These are phyloP conservation scores for Nidula niveotomentosa DNA, from an alignment of 1,284 basidiomycete genomes.

Conservation along the genomic window DNA sequence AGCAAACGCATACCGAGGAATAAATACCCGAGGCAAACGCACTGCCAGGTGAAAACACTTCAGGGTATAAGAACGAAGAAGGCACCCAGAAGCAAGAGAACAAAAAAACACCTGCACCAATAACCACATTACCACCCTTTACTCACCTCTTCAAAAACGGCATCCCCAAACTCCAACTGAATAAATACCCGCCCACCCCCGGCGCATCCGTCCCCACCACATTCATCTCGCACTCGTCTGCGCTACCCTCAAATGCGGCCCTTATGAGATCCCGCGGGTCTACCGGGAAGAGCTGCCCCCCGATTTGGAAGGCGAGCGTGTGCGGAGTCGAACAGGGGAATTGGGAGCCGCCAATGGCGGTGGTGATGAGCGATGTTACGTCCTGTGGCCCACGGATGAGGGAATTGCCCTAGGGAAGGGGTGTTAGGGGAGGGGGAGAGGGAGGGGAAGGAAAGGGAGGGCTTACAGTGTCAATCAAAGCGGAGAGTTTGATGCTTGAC, in stretches of 20 bases:
- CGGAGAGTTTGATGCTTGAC: conserved; percentile 38
- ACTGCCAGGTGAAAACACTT: too few species aligned
- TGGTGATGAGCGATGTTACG: conserved; percentile 42
- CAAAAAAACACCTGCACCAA: too few species aligned
- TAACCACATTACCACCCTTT: background rate
- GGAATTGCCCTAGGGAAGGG: conserved; percentile 44
- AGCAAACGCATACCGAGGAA: too few species aligned
- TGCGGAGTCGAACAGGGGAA: conserved; percentile 44
- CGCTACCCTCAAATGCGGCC: conserved; percentile 34
- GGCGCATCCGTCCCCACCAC: conserved; percentile 51
- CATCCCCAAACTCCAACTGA: conserved; percentile 54
- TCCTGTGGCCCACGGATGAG: conserved; percentile 55
- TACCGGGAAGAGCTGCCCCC: conserved; percentile 59
- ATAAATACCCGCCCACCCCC: conserved; percentile 39
- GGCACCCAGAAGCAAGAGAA: too few species aligned
- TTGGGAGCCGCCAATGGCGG: conserved; percentile 18
- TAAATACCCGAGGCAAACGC: too few species aligned
- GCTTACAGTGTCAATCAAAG: conserved; percentile 52
- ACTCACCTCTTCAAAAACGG: conserved; percentile 53
- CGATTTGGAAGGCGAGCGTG: conserved; percentile 59
- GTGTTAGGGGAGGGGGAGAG: background rate
- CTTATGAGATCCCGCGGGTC: conserved; percentile 65
- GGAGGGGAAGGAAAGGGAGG: background rate
- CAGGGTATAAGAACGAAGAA: too few species aligned
- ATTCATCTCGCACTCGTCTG: conserved; percentile 45